Conservation (phyloP, 805 yeast species). For the Wickerhamomyces silvicola region DNA sequence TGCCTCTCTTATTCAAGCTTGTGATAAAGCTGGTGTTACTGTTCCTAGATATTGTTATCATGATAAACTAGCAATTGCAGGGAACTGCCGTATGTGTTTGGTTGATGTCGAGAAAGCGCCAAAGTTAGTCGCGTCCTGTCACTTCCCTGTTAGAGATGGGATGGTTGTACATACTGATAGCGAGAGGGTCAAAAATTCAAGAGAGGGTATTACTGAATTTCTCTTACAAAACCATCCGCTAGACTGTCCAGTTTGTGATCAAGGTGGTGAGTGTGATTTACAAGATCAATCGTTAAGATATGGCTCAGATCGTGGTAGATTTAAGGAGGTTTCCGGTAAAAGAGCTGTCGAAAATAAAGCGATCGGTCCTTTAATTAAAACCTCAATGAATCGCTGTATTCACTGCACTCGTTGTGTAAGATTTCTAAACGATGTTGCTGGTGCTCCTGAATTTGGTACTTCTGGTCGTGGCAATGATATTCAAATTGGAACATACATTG, state of each 20-base stretch:
- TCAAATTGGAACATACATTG: constrained; percentile 87
- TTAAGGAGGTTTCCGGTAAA: constrained; percentile 73
- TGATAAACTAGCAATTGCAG: constrained; percentile 85
- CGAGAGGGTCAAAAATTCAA: constrained; percentile 71
- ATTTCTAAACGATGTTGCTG: constrained; percentile 85
- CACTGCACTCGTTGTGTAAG: constrained; percentile 91
- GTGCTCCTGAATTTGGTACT: constrained; percentile 87
- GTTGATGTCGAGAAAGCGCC: constrained; percentile 89
- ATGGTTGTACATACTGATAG: constrained; percentile 80
- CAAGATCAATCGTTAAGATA: constrained; percentile 83
- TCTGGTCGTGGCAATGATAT: constrained; percentile 88
- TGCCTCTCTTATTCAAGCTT: constrained; percentile 83
- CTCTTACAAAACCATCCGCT: constrained; percentile 82
- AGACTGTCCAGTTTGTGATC: constrained; percentile 91
- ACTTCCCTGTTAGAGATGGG: constrained; percentile 86
- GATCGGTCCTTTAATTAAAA: constrained; percentile 82
- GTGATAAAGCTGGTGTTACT: constrained; percentile 83
- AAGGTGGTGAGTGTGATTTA: constrained; percentile 91
- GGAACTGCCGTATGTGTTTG: constrained; percentile 90
- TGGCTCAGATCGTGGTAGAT: constrained; percentile 84
- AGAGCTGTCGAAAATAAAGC: constrained; percentile 89
- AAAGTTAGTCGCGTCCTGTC: constrained; percentile 84
- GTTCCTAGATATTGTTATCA: constrained; percentile 90
- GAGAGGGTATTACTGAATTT: constrained; percentile 90
- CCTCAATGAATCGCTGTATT: constrained; percentile 88